phyloP scores from a whole-genome alignment of 768 basidiomycete genomes.

The Chiua virens region DNA sequence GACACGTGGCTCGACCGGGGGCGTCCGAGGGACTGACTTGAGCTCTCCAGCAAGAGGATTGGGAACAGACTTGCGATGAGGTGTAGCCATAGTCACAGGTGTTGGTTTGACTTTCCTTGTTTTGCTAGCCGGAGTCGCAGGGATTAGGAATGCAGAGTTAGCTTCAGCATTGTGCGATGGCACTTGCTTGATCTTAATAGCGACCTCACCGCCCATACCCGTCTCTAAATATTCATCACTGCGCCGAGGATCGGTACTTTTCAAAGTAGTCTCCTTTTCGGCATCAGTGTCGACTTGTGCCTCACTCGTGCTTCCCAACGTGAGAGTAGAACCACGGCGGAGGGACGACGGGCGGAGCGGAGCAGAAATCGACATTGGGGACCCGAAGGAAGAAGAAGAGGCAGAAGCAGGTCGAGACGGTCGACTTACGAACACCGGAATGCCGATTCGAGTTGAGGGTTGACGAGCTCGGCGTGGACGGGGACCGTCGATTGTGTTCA shows the following conservation, averaged over 20 bases:
- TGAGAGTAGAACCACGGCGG: slow-evolving; percentile 36
- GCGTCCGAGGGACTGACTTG: slow-evolving; percentile 23
- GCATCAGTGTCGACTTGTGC: slow-evolving; percentile 5
- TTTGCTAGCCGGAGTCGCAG: slow-evolving; percentile 13
- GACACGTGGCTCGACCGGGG: slow-evolving; percentile 16
- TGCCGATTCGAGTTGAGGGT: slow-evolving; percentile 52
- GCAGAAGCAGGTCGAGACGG: slow-evolving; percentile 26
- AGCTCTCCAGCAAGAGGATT: slow-evolving; percentile 2
- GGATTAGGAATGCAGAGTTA: background rate
- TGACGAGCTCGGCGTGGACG: slow-evolving; percentile 65
- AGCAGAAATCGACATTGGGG: slow-evolving; percentile 37
- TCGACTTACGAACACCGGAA: slow-evolving; percentile 28
- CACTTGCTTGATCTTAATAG: slow-evolving; percentile 41
- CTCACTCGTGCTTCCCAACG: slow-evolving; percentile 24
- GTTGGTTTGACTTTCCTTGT: slow-evolving; percentile 16
- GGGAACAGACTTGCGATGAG: slow-evolving; percentile 5
- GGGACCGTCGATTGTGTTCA: slow-evolving; percentile 24
- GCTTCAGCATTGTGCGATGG: slow-evolving; percentile 49
- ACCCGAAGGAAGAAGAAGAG: slow-evolving; percentile 35
- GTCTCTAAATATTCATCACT: slow-evolving; percentile 17
- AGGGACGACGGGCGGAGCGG: slow-evolving; percentile 45
- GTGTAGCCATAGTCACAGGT: background rate
- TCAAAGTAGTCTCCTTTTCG: slow-evolving; percentile 12
- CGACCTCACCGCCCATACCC: slow-evolving; percentile 18
- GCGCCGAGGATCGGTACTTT: slow-evolving; percentile 7